phyloP scores from a whole-genome alignment of 805 yeast species.

The Aciculoconidium aculeatum region DNA sequence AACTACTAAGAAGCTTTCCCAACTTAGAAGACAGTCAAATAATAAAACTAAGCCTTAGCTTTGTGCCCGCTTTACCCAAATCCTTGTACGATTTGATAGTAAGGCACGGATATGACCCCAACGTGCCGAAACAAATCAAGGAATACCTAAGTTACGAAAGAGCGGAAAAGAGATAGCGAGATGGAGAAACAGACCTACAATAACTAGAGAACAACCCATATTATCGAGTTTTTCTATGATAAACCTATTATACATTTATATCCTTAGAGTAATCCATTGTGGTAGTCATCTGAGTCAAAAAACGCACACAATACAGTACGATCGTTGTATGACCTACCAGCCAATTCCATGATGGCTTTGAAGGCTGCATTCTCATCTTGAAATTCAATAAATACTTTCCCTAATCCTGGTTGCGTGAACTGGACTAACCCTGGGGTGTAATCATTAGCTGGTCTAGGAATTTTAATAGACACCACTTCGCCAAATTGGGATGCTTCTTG shows the following conservation, averaged over 20 bases:
- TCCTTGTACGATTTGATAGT: constrained; percentile 56
- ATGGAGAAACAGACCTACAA: not conserved
- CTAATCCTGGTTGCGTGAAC: constrained; percentile 51
- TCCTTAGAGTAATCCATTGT: constrained; percentile 26
- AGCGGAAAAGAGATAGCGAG: not conserved
- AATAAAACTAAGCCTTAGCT: constrained; percentile 72
- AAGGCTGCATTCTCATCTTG: constrained; percentile 44
- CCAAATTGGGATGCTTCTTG: constrained; percentile 49
- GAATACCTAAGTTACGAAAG: not conserved
- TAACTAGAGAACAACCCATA: too few species aligned
- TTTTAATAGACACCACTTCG: constrained; percentile 44
- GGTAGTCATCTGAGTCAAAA: constrained; percentile 55
- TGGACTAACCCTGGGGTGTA: constrained; percentile 36
- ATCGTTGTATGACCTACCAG: constrained; percentile 64
- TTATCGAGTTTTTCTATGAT: too few species aligned
- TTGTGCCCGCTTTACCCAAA: constrained; percentile 68
- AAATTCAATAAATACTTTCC: constrained; percentile 69
- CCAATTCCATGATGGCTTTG: constrained; percentile 51
- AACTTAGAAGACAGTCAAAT: constrained; percentile 64
- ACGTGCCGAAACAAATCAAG: constrained; percentile 32
- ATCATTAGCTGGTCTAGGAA: constrained; percentile 58
- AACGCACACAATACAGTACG: constrained; percentile 64
- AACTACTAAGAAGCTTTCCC: constrained; percentile 67
- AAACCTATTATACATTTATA: not conserved
- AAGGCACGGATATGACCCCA: constrained; percentile 56